Evolutionary conservation across 495 filamentous ascomycete genomes (phyloP).

Genomic region (Clohesyomyces aquaticus): DNA sequence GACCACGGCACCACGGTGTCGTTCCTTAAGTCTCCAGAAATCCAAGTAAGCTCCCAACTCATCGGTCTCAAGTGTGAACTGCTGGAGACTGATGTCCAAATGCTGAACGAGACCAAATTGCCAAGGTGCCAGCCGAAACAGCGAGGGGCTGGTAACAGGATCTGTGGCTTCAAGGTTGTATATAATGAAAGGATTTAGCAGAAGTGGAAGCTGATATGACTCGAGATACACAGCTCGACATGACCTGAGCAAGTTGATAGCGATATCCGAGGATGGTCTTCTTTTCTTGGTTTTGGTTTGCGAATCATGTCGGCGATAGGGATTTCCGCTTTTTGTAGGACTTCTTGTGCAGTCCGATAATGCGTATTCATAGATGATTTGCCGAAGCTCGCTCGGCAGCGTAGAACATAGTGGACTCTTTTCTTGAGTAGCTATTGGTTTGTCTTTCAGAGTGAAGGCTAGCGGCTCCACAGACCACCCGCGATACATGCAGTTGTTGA

Average conservation of each 20-base stretch:
- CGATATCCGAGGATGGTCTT: slow-evolving; percentile 12
- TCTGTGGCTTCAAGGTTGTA: neutral
- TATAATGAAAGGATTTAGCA: slow-evolving; percentile 30
- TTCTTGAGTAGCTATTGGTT: neutral
- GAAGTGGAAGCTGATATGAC: slow-evolving; percentile 26
- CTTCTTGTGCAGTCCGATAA: slow-evolving; percentile 2
- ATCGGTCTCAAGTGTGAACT: slow-evolving; percentile 23
- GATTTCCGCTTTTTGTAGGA: neutral
- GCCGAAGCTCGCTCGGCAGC: slow-evolving; percentile 8
- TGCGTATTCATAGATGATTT: slow-evolving; percentile 16
- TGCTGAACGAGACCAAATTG: slow-evolving; percentile 32
- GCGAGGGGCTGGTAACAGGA: neutral
- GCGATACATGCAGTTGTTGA: neutral
- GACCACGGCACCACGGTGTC: slow-evolving; percentile 15
- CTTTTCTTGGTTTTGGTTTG: neutral
- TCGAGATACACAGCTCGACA: slow-evolving; percentile 31
- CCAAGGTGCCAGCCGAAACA: slow-evolving; percentile 23
- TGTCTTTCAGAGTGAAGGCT: neutral
- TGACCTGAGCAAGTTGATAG: slow-evolving; percentile 25
- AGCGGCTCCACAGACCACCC: neutral
- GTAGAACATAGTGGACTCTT: slow-evolving; percentile 9
- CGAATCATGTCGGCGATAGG: neutral
- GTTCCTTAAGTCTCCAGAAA: slow-evolving; percentile 3
- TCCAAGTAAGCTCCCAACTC: neutral
- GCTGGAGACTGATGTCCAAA: slow-evolving; percentile 30